Evolutionary conservation across 805 yeast genomes (phyloP), one percentile per base, ranked within the genome.

Genomic region (Pichia scutulata): DNA sequence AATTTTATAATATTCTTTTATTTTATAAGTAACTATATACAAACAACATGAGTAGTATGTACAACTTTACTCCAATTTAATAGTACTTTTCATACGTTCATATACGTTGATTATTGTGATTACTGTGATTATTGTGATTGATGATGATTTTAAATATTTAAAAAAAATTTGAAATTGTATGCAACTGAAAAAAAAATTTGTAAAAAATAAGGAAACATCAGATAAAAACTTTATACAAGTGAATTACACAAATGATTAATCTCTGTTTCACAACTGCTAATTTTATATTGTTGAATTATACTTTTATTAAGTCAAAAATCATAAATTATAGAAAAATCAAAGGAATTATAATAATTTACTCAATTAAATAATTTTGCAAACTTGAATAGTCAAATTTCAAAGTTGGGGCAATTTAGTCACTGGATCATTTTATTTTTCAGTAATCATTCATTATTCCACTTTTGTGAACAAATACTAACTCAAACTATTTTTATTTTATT

Each of bases 31-130:
- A 42, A 43, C 37, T 16, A 49, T 37, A 52, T 47, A 52, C 46
- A 52, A 71, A 69, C 73, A 80, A 70, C 74, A 82, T 82, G 88
- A 75, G 86, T 79, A 82, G 88, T 82, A 82, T 75, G 88, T 82
- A 77, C 47, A 26, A 50, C 4, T 21, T 19, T 30, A 30, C 14
- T 39, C 16, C 19, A 6, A 19, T 21, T 19, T 12, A 10, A 19
- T 1, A 19, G 16, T 19, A 39, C 37, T 14, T 33, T 1, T 14
- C 2, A 33, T 33, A 33, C n/a, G 7, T 28, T 13, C n/a, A 28
- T 13, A 28, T 13, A 28, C 3, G 7, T 3, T 28, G 12, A 28
- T 26, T 26, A 13, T 13, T 33, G 2, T 33, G 19, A 28, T 9
- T 28, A 28, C 26, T 9, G 6, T 25, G 9, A 28, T 33, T 33